Evolutionary conservation across 495 filamentous ascomycete species (phyloP), one percentile per base, ranked within the genome.

Genomic region (Acidiella bohemica): DNA sequence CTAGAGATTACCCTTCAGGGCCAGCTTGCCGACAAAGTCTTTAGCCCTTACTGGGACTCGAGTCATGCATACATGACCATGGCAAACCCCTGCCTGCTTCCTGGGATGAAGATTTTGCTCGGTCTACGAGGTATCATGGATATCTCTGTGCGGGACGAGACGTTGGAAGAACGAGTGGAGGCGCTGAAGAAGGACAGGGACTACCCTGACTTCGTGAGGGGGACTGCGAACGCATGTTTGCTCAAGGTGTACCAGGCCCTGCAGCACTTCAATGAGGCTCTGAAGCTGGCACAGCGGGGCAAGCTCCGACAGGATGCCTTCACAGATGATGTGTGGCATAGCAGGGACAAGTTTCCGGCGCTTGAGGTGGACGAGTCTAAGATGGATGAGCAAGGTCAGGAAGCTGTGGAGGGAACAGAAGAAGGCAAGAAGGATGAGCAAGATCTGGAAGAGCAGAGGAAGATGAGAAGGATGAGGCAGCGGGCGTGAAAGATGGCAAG

Each of bases 291-390:
- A 5, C 45, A 48, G 33, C 5, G 4, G 3, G 45, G 45, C 5
- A 39, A 34, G 5, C 32, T 48, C 6, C 31, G 40, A 12, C 10
- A 16, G 9, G 19, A 43, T 31, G 7, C 43, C 13, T 22, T 48
- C 11, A 30, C 42, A 13, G 38, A 47, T 24, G 44, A 47, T 13
- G 6, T 30, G 30, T 47, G 70, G 63, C 78, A 55, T 63, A 76
- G 57, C 71, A 72, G 39, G 73, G 71, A 59, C 83, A 76, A 53
- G 2, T 47, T 36, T 24, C 44, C 44, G n/a, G n/a, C n/a, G n/a
- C n/a, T n/a, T n/a, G n/a, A n/a, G n/a, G n/a, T n/a, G n/a, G n/a
- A n/a, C n/a, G n/a, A n/a, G n/a, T n/a, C n/a, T n/a, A n/a, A n/a
- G n/a, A n/a, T n/a, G n/a, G n/a, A n/a, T n/a, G n/a, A n/a, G n/a